Evolutionary conservation across 441 rosid species (phyloP).

Genomic region (Populus trichocarpa): DNA sequence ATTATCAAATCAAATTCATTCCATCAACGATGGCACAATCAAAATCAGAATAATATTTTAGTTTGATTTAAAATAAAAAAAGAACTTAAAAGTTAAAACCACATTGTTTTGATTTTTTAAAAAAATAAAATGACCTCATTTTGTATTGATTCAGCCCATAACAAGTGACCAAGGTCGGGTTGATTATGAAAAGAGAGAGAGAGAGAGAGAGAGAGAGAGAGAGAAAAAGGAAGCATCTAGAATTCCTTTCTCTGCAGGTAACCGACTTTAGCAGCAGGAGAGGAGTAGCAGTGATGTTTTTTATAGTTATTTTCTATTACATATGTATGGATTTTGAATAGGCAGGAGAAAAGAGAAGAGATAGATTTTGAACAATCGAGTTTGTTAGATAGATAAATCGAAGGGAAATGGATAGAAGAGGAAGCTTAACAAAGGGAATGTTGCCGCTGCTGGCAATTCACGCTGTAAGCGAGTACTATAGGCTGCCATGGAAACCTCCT

Average conservation of each 20-base stretch:
- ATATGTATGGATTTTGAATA: too few relatives aligned
- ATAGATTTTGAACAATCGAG: background rate
- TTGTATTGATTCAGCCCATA: too few relatives aligned
- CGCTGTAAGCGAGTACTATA: conserved; percentile 61
- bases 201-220: background rate
- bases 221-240: conserved; percentile 23
- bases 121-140: too few relatives aligned
- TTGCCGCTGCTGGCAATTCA: conserved; percentile 71
- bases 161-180: too few relatives aligned
- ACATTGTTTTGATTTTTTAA: too few relatives aligned
- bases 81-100: too few relatives aligned
- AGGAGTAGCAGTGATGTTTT: background rate
- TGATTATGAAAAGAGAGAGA: too few relatives aligned
- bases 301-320: too few relatives aligned
- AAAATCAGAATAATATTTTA: too few relatives aligned
- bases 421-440: conserved; percentile 55
- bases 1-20: too few relatives aligned
- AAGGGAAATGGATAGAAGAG: conserved; percentile 35
- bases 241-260: conserved; percentile 12
- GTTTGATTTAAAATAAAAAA: too few relatives aligned
- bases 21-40: too few relatives aligned
- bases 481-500: conserved; percentile 89
- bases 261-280: background rate
- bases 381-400: background rate
- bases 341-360: background rate